Evolutionary conservation across 1,139 yeast species (phyloP).

Genomic region (Saccharomycopsis hybrid): DNA sequence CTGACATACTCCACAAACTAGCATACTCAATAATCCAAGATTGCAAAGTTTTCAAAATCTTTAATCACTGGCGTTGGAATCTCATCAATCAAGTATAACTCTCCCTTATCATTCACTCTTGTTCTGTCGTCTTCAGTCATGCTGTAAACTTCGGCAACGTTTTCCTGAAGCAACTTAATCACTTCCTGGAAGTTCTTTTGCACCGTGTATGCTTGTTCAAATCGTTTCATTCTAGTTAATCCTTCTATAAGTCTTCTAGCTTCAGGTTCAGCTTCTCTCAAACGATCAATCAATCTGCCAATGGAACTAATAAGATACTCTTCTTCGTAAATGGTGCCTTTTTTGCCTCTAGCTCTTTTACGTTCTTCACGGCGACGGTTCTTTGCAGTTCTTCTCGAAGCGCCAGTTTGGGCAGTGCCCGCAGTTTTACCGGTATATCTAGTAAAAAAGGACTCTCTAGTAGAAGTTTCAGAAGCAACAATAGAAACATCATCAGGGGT

Average conservation of each 20-base stretch:
- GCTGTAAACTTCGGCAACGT: conserved; percentile 67
- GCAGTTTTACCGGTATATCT: conserved; percentile 93
- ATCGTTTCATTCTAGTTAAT: conserved; percentile 62
- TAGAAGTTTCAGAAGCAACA: conserved; percentile 91
- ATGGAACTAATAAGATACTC: conserved; percentile 86
- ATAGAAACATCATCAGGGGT: conserved; percentile 93
- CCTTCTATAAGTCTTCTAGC: conserved; percentile 70
- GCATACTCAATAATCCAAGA: conserved; percentile 57
- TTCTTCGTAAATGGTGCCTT: conserved; percentile 95
- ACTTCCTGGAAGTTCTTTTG: conserved; percentile 65
- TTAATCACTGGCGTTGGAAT: conserved; percentile 59
- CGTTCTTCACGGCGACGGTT: conserved; percentile 93
- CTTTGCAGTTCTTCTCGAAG: conserved; percentile 84
- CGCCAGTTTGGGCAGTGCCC: conserved; percentile 96
- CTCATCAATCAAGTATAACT: conserved; percentile 66
- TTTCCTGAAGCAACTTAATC: conserved; percentile 45
- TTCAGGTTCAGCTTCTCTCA: conserved; percentile 69
- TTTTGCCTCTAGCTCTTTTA: conserved; percentile 92
- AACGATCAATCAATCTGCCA: conserved; percentile 80
- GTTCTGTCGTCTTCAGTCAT: conserved; percentile 83
- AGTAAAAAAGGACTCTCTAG: conserved; percentile 89
- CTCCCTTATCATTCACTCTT: conserved; percentile 84
- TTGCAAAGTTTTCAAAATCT: conserved; percentile 50
- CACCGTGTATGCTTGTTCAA: conserved; percentile 76
- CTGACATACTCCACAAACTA: too few relatives aligned